Evolutionary conservation across 176 grass and related monocot species (phyloP), one percentile per base, ranked within the genome.

Genomic region (sorghum (Sorghum bicolor)): DNA sequence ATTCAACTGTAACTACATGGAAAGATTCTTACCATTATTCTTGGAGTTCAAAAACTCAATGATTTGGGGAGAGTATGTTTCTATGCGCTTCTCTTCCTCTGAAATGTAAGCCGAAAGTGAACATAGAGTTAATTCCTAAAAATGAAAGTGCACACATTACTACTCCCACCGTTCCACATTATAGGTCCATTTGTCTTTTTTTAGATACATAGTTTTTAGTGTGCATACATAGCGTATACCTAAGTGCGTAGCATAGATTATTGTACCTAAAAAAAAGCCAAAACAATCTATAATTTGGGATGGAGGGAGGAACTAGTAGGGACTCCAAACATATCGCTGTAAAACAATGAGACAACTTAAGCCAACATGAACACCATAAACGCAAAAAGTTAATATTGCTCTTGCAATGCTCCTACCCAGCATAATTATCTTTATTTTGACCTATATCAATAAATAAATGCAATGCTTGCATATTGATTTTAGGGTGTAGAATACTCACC

Each of bases 21-120:
- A 2, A 82, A 14, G 64, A 75, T 77, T 80, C 74, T 84, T 91
- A 99, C 96, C 93, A 64, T 70, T 78, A 58, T 52, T 75, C 30
- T 62, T 70, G 77, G 39, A 36, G 28, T 85, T 81, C 41, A 76
- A 68, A 34, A 86, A 74, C 77, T 90, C 90, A 10, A 90, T 87
- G 66, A 90, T 74, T 87, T 96, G 93, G 60, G 96, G 93, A 79
- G 96, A 99, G 60, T 92, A 88, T 6, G 78, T 73, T 29, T 31
- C 10, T 10, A 19, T 2, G 34, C 38, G 64, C 36, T 67, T 94
- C 89, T 99, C 96, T 86, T 89, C 81, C 93, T 89, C 96, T 97
- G 77, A 72, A 83, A 62, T 14, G 14, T 78, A 39, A 39, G 37
- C 6, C 10, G 24, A 80, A 88, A 86, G 37, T 83, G 57, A 77